phyloP scores from a whole-genome alignment of 352 stramenopile species.

The Globisporangium rhizosaccharum region DNA sequence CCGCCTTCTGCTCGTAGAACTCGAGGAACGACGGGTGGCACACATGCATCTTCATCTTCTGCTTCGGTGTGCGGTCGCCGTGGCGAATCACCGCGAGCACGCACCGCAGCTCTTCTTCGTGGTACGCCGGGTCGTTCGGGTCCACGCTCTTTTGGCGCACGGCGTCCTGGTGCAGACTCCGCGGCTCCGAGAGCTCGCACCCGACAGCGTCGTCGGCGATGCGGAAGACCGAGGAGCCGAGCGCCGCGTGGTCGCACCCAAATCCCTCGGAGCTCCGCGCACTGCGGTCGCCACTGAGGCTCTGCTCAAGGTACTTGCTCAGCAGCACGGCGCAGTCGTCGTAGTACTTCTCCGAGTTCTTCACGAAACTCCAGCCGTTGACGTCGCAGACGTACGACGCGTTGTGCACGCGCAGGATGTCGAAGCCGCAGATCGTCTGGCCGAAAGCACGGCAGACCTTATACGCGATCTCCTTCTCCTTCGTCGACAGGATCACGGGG shows the following conservation, averaged over 20 bases:
- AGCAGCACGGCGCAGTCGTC: conserved; percentile 96
- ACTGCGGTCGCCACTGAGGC: conserved; percentile 23
- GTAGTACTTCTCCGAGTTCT: conserved; percentile 99
- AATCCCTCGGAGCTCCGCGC: conserved; percentile 32
- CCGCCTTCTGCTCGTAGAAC: conserved; percentile 64
- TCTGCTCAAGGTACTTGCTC: conserved; percentile 69
- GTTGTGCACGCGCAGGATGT: conserved; percentile 94
- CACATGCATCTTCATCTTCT: conserved; percentile 98
- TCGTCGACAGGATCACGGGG: conserved; percentile 97
- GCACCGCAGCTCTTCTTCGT: conserved; percentile 97
- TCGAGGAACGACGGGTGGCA: conserved; percentile 87
- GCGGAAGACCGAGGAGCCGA: conserved; percentile 61
- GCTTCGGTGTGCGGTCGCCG: conserved; percentile 99
- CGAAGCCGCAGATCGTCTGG: conserved; percentile 98
- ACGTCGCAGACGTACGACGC: conserved; percentile 98
- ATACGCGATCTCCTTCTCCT: conserved; percentile 98
- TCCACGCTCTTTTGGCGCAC: conserved; percentile 18
- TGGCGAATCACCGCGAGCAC: conserved; percentile 99
- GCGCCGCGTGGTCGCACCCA: conserved; percentile 39
- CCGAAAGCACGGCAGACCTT: conserved; percentile 78
- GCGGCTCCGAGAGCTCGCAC: conserved; percentile 58
- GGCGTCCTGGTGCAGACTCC: conserved; percentile 22
- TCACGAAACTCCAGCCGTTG: conserved; percentile 99
- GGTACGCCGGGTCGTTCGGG: conserved; percentile 21
- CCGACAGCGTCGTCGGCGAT: conserved; percentile 36